phyloP scores from a whole-genome alignment of 2,329 filamentous ascomycete species.

The Colletotrichum truncatum region DNA sequence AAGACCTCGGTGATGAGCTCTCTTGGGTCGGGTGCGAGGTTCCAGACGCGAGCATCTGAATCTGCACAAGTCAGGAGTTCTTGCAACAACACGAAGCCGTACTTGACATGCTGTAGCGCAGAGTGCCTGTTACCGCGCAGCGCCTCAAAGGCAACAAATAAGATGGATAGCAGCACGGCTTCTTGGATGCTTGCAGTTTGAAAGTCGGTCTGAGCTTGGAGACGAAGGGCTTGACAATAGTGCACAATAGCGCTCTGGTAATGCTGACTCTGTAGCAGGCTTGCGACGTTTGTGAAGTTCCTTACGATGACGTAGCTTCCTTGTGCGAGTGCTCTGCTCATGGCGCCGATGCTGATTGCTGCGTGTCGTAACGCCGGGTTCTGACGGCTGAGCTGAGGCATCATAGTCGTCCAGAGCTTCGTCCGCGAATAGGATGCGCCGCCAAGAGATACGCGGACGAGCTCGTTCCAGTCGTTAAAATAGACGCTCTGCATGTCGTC shows the following conservation, averaged over 20 bases:
- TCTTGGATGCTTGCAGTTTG: slow-evolving; percentile 47
- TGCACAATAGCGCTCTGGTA: slow-evolving; percentile 50
- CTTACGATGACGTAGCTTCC: slow-evolving; percentile 8
- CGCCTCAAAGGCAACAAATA: slow-evolving; percentile 53
- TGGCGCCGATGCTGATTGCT: slow-evolving; percentile 51
- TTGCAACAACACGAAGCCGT: slow-evolving; percentile 42
- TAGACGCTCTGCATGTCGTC: slow-evolving; percentile 28
- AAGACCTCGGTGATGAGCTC: slow-evolving; percentile 26
- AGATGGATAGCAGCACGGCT: slow-evolving; percentile 47
- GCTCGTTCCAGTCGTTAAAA: slow-evolving; percentile 31
- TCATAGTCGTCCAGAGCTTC: slow-evolving; percentile 48
- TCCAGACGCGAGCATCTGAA: slow-evolving; percentile 15
- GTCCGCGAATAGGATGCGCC: slow-evolving; percentile 13
- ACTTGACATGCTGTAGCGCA: slow-evolving; percentile 50
- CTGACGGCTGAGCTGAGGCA: slow-evolving; percentile 27
- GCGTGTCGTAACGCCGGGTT: slow-evolving; percentile 44
- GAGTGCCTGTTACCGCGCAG: slow-evolving; percentile 49
- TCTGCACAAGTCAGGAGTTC: slow-evolving; percentile 4
- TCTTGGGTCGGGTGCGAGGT: slow-evolving; percentile 24
- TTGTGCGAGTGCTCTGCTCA: slow-evolving; percentile 41
- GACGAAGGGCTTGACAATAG: slow-evolving; percentile 51
- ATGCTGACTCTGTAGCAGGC: slow-evolving; percentile 28
- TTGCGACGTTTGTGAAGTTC: slow-evolving; percentile 16
- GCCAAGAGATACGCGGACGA: slow-evolving; percentile 21
- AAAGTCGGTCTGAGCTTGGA: slow-evolving; percentile 47